Evolutionary conservation across 2,329 filamentous ascomycete genomes (phyloP).

Genomic region (Dichotomopilus funicola): DNA sequence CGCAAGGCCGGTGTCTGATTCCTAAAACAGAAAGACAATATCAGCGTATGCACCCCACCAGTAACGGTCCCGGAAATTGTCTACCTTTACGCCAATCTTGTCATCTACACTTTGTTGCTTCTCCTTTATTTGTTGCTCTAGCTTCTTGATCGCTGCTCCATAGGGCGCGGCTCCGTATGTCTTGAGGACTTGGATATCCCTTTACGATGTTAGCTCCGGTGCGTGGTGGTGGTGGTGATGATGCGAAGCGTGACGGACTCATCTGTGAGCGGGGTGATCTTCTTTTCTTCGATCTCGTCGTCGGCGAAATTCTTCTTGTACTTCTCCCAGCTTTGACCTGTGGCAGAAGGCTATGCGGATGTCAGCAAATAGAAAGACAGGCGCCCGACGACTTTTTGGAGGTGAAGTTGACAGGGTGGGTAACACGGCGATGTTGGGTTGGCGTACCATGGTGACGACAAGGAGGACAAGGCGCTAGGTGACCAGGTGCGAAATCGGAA

Average conservation of each 20-base stretch:
- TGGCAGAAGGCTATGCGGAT: slow-evolving; percentile 75
- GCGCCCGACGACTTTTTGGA: not conserved
- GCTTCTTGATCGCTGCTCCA: slow-evolving; percentile 86
- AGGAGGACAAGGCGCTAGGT: not conserved
- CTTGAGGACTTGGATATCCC: slow-evolving; percentile 98
- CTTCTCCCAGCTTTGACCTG: slow-evolving; percentile 94
- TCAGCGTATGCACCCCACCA: not conserved
- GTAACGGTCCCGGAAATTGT: not conserved
- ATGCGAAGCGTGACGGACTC: slow-evolving; percentile 57
- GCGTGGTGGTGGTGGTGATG: not conserved
- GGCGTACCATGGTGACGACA: slow-evolving; percentile 22
- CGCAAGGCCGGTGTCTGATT: slow-evolving; percentile 96
- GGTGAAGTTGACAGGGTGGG: no score
- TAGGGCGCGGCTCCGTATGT: slow-evolving; percentile 98
- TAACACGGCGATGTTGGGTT: not conserved
- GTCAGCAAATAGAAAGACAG: slow-evolving; percentile 10
- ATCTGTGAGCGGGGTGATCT: slow-evolving; percentile 94
- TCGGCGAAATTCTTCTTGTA: slow-evolving; percentile 96
- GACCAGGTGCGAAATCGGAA: not conserved
- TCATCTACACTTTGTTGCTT: slow-evolving; percentile 97
- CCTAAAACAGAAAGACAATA: slow-evolving; percentile 42
- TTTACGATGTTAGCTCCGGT: slow-evolving; percentile 35
- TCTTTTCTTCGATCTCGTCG: slow-evolving; percentile 98
- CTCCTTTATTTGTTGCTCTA: slow-evolving; percentile 99
- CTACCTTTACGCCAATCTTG: slow-evolving; percentile 85